phyloP scores from a whole-genome alignment of 2,329 filamentous ascomycete genomes.

The Tolypocladium album region DNA sequence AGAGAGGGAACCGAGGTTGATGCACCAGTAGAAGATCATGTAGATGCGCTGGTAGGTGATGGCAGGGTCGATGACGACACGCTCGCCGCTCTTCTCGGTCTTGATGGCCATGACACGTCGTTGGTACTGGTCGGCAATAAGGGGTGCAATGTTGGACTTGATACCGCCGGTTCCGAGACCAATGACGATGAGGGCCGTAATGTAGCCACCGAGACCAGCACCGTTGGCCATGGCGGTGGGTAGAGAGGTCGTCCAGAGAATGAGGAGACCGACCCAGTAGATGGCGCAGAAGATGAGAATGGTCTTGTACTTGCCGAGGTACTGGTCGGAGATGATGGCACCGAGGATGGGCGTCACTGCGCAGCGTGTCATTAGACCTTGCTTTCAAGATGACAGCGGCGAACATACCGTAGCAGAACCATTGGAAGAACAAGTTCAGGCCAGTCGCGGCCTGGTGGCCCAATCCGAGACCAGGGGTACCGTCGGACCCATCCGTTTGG shows the following conservation, averaged over 20 bases:
- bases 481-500: slow-evolving; percentile 19
- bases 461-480: slow-evolving; percentile 41
- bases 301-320: slow-evolving; percentile 51
- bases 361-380: background rate
- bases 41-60: slow-evolving; percentile 59
- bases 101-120: slow-evolving; percentile 37
- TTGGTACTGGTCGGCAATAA: slow-evolving; percentile 58
- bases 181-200: slow-evolving; percentile 48
- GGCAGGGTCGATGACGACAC: slow-evolving; percentile 56
- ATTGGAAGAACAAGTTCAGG: slow-evolving; percentile 45
- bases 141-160: slow-evolving; percentile 51
- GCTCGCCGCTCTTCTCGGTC: slow-evolving; percentile 37
- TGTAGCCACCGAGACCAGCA: slow-evolving; percentile 37
- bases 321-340: slow-evolving; percentile 46
- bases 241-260: slow-evolving; percentile 41
- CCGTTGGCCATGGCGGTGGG: slow-evolving; percentile 23
- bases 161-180: slow-evolving; percentile 59
- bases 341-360: slow-evolving; percentile 32
- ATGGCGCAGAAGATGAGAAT: slow-evolving; percentile 45
- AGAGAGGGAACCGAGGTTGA: slow-evolving; percentile 63
- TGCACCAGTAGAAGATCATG: slow-evolving; percentile 66
- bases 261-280: slow-evolving; percentile 45
- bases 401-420: slow-evolving; percentile 30
- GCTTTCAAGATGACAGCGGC: background rate
- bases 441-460: slow-evolving; percentile 44